phyloP scores from a whole-genome alignment of 1,284 basidiomycete species.

The Malassezia cuniculi region DNA sequence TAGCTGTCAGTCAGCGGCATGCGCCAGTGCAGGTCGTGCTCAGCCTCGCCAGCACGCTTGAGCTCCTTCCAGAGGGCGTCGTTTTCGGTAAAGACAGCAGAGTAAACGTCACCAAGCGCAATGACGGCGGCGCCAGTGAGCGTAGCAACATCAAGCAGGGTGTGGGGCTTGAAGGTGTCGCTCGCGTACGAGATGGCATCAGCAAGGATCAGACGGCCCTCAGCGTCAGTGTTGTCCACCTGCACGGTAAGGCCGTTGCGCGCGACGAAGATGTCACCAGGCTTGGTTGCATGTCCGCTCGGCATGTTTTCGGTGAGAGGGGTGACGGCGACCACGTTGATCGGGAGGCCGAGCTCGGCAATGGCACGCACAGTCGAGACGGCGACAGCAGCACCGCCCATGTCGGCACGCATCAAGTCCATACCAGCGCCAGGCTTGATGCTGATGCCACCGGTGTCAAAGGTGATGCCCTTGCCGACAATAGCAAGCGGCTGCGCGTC shows the following conservation, averaged over 20 bases:
- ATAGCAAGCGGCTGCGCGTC: conserved; percentile 58
- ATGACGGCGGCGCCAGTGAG: conserved; percentile 51
- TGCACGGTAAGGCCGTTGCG: conserved; percentile 81
- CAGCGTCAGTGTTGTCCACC: conserved; percentile 78
- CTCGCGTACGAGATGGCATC: conserved; percentile 77
- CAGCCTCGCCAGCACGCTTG: conserved; percentile 61
- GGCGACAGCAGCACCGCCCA: conserved; percentile 57
- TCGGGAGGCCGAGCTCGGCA: conserved; percentile 63
- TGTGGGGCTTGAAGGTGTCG: conserved; percentile 64
- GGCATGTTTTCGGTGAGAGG: conserved; percentile 65
- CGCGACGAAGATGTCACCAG: conserved; percentile 65
- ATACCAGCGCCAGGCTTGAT: conserved; percentile 59
- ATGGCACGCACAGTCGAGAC: conserved; percentile 62
- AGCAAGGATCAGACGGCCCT: conserved; percentile 61
- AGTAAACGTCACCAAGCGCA: conserved; percentile 56
- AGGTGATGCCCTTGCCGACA: conserved; percentile 60
- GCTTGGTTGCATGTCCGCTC: conserved; percentile 65
- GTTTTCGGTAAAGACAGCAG: conserved; percentile 62
- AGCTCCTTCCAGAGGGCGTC: conserved; percentile 56
- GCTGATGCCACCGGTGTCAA: conserved; percentile 72
- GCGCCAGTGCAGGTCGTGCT: conserved; percentile 45
- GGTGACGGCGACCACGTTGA: conserved; percentile 62
- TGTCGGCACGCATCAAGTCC: conserved; percentile 49
- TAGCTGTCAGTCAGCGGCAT: conserved; percentile 60
- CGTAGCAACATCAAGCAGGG: conserved; percentile 72